A percentile compares a stretch with the other conserved stretches of the same genome.
Evolutionary conservation across 108 stramenopile genomes (phyloP).

Genomic region (Fragilariopsis cylindrus): DNA sequence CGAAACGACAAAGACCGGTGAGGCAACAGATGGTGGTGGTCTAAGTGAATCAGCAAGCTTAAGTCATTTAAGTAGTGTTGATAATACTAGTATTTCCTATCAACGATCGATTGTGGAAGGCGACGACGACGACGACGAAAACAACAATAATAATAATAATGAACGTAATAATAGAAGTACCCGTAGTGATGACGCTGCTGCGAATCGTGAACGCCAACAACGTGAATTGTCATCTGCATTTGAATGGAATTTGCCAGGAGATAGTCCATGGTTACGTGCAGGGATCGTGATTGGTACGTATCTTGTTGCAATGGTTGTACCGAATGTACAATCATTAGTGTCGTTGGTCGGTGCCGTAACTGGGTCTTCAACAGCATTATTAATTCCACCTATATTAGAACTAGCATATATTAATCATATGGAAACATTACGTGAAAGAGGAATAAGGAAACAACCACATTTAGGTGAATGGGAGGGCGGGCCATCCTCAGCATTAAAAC

Average conservation of each 20-base stretch:
- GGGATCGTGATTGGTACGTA: constrained; percentile 57
- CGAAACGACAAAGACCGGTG: constrained; percentile 31
- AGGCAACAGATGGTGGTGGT: constrained; percentile 25
- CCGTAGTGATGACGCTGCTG: neutral
- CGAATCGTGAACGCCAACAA: neutral
- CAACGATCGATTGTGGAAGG: constrained; percentile 3
- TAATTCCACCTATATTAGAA: constrained; percentile 72
- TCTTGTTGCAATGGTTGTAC: constrained; percentile 55
- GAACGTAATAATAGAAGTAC: neutral
- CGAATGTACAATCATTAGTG: constrained; percentile 69
- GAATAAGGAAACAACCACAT: neutral
- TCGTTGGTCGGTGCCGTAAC: constrained; percentile 69
- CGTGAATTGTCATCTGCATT: neutral
- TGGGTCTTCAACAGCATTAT: constrained; percentile 59
- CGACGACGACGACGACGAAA: neutral
- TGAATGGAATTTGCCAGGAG: constrained; percentile 27
- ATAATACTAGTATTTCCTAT: neutral
- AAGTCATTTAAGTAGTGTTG: constrained; percentile 9
- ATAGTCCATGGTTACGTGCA: constrained; percentile 47
- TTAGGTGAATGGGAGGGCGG: constrained; percentile 7
- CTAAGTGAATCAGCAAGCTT: constrained; percentile 7
- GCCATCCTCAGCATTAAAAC: neutral
- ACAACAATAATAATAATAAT: neutral
- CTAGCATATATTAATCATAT: constrained; percentile 46
- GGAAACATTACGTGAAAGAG: constrained; percentile 16